Conservation (phyloP, 2,329 filamentous ascomycete species). For the Colletotrichum eremochloae region DNA sequence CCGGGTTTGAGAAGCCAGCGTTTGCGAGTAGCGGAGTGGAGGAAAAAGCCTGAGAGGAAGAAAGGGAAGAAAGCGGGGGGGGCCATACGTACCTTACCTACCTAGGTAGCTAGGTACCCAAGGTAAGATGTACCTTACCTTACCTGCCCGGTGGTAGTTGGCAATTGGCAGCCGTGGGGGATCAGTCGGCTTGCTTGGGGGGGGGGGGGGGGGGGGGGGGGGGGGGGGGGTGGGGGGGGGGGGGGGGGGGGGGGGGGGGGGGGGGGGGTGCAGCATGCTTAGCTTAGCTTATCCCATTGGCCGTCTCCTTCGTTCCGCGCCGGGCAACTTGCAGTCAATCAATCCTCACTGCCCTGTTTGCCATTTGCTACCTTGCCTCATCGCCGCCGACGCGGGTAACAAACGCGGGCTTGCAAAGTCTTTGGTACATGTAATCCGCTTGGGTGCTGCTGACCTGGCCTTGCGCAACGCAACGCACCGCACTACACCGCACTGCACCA, state of each 20-base stretch:
- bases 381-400: not conserved
- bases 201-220: not conserved
- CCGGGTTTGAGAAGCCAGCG: constrained; percentile 1
- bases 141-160: not conserved
- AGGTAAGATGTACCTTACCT: not conserved
- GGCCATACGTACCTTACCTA: not conserved
- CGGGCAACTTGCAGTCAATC: not conserved
- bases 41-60: constrained; percentile 9
- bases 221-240: not conserved
- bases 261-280: not conserved
- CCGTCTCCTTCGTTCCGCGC: constrained; percentile 3
- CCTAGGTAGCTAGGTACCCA: not conserved
- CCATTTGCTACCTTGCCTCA: not conserved
- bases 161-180: not conserved
- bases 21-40: not conserved
- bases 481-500: not conserved
- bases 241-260: too few species aligned
- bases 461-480: constrained; percentile 19
- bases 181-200: too few species aligned
- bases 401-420: not conserved
- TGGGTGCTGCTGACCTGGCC: constrained; percentile 24
- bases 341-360: not conserved
- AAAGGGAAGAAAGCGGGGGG: too few species aligned
- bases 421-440: not conserved
- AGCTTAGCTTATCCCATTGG: not conserved